These are phyloP conservation scores for Yarrowia keelungensis DNA, from an alignment of 805 yeast species.

Conservation along the genomic window DNA sequence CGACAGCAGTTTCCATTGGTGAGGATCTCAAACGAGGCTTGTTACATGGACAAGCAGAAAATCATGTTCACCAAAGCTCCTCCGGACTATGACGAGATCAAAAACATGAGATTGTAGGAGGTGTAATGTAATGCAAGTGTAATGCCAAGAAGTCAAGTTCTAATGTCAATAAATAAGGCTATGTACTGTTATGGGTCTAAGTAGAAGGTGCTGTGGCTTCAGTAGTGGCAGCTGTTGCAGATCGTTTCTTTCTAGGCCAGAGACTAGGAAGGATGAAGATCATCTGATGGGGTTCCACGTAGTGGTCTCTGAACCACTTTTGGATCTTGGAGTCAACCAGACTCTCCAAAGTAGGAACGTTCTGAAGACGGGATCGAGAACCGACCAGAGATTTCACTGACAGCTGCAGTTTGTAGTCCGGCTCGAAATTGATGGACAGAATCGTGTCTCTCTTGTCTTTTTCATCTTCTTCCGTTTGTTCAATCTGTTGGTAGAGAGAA, in stretches of 20 bases:
- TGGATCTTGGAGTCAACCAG: slow-evolving; percentile 81
- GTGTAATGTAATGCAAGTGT: not conserved
- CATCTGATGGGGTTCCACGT: slow-evolving; percentile 93
- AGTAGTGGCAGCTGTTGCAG: not conserved
- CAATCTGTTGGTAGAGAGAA: slow-evolving; percentile 54
- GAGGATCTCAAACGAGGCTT: slow-evolving; percentile 47
- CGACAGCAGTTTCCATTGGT: slow-evolving; percentile 44
- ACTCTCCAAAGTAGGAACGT: slow-evolving; percentile 88
- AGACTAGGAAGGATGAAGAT: slow-evolving; percentile 81
- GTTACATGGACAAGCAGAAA: slow-evolving; percentile 44
- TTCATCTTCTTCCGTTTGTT: slow-evolving; percentile 48
- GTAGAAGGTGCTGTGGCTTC: not conserved
- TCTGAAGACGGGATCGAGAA: slow-evolving; percentile 87
- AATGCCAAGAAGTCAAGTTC: too few species aligned
- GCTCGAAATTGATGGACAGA: slow-evolving; percentile 86
- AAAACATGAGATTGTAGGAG: slow-evolving; percentile 42
- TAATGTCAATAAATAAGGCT: not conserved
- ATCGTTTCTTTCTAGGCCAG: slow-evolving; percentile 64
- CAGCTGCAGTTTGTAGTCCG: slow-evolving; percentile 89
- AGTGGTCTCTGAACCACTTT: slow-evolving; percentile 89
- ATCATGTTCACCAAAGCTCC: slow-evolving; percentile 45
- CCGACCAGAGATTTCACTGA: slow-evolving; percentile 87
- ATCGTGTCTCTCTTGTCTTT: slow-evolving; percentile 58
- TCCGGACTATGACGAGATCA: slow-evolving; percentile 45
- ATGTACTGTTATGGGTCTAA: slow-evolving; percentile 1